Percentiles rank a stretch among this genome's conserved stretches.
phyloP scores from a whole-genome alignment of 2,329 filamentous ascomycete genomes.

The Phialocephala sp. region DNA sequence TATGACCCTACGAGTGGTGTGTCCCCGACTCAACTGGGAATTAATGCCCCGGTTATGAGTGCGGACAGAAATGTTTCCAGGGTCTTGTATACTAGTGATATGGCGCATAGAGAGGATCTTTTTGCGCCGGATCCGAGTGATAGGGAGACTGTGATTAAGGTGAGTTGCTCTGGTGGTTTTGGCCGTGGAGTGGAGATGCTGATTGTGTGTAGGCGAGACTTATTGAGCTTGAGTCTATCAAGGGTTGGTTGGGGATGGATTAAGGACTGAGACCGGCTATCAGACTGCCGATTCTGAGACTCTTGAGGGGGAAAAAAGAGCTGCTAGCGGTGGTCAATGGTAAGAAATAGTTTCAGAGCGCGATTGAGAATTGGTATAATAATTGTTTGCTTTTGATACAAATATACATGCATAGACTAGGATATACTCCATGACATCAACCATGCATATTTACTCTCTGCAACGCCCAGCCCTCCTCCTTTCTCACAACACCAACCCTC shows the following conservation, averaged over 20 bases:
- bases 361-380: background rate
- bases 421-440: background rate
- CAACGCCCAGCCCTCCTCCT: background rate
- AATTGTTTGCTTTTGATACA: background rate
- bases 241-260: background rate
- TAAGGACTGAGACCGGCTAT: background rate
- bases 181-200: background rate
- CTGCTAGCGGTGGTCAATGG: no score
- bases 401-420: no score
- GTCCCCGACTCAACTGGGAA: background rate
- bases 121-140: background rate
- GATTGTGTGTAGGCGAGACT: background rate
- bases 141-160: background rate
- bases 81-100: background rate
- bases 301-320: background rate
- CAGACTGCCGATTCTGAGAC: background rate
- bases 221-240: background rate
- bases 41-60: background rate
- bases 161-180: background rate
- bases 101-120: conserved; percentile 4
- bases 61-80: background rate
- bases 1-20: background rate
- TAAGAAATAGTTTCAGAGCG: background rate
- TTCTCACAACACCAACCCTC: background rate
- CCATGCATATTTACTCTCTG: background rate